Evolutionary conservation across 2,329 filamentous ascomycete genomes (phyloP).

Genomic region (Botryosphaeria agaves): DNA sequence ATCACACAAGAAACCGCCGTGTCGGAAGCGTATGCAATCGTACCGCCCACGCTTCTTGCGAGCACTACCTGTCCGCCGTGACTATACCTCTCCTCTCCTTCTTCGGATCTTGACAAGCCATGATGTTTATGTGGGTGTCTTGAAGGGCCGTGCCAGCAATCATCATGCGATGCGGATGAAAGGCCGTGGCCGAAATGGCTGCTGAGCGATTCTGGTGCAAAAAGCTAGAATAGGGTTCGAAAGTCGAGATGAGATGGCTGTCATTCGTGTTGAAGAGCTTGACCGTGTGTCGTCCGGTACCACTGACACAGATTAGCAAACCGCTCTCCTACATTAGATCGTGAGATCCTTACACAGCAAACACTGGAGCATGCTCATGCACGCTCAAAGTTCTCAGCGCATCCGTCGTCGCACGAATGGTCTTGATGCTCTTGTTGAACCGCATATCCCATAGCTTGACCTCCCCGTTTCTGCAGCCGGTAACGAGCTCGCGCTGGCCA

Average conservation of each 20-base stretch:
- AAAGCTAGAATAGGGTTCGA: constrained; percentile 65
- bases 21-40: not conserved
- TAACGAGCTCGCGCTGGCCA: constrained; percentile 78
- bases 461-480: constrained; percentile 80
- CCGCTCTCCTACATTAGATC: not conserved
- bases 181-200: constrained; percentile 76
- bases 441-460: constrained; percentile 94
- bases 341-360: constrained; percentile 56
- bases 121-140: constrained; percentile 82
- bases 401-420: constrained; percentile 55
- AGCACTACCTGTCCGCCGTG: not conserved
- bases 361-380: constrained; percentile 92
- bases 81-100: not conserved
- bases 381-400: constrained; percentile 74
- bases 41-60: not conserved
- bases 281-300: constrained; percentile 72
- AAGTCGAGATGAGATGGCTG: constrained; percentile 58
- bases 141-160: constrained; percentile 74
- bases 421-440: constrained; percentile 52
- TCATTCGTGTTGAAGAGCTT: constrained; percentile 79
- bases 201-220: constrained; percentile 62
- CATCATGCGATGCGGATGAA: constrained; percentile 89
- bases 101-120: constrained; percentile 38
- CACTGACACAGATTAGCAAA: constrained; percentile 34
- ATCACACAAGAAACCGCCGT: not conserved